Conservation (phyloP, 805 yeast species). For the Nakazawaea peltata region DNA sequence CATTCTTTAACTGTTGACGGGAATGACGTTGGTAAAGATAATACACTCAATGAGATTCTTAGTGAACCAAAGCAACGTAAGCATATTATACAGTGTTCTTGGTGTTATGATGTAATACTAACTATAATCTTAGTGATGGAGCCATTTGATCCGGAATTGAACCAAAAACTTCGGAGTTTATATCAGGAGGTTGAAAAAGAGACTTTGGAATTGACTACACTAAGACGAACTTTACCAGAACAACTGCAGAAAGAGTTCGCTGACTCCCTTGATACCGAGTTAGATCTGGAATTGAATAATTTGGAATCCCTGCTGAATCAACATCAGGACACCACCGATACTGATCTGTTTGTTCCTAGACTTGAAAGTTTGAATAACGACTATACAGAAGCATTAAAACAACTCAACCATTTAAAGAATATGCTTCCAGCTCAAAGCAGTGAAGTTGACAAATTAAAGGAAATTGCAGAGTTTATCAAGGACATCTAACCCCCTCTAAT, state of each 20-base stretch:
- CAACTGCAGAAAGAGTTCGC: conserved; percentile 29
- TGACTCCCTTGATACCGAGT: conserved; percentile 13
- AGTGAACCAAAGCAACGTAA: conserved; percentile 16
- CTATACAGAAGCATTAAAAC: conserved; percentile 2
- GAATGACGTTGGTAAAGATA: conserved; percentile 23
- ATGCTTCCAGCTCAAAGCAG: conserved; percentile 1
- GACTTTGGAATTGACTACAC: conserved; percentile 45
- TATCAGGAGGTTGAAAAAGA: conserved; percentile 56
- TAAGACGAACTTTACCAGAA: conserved; percentile 46
- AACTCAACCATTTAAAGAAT: conserved; percentile 1
- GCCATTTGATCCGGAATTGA: conserved; percentile 62
- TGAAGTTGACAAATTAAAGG: conserved; percentile 4
- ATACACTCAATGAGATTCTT: conserved; percentile 15
- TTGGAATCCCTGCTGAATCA: too few species aligned
- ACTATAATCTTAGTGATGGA: conserved; percentile 34
- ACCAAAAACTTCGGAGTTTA: conserved; percentile 47
- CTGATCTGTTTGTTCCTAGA: conserved; percentile 8
- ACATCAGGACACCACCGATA: too few species aligned
- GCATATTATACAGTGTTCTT: too few species aligned
- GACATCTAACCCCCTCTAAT: too few species aligned
- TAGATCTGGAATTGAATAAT: background rate
- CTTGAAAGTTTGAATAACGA: conserved; percentile 4
- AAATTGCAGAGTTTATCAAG: conserved; percentile 4
- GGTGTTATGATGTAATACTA: background rate
- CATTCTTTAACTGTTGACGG: conserved; percentile 56